Conservation (phyloP, 2,329 filamentous ascomycete genomes). For the Parastagonospora avenae region DNA sequence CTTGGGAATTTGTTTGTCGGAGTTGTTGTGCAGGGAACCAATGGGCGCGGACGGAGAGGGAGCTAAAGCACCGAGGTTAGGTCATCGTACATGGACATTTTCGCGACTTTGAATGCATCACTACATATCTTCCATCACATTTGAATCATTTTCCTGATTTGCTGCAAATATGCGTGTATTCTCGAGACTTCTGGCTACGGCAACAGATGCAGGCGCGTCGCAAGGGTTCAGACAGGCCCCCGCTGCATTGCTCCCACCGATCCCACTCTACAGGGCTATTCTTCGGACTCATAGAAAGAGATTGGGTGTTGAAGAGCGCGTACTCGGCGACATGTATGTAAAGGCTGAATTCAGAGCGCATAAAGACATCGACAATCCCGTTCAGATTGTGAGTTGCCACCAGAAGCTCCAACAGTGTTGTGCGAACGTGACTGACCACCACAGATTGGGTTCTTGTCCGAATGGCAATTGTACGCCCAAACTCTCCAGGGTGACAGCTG, state of each 20-base stretch:
- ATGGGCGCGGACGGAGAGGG: conserved; percentile 24
- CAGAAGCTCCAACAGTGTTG: not conserved
- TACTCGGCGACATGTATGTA: conserved; percentile 90
- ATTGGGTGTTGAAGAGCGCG: conserved; percentile 72
- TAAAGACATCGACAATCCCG: conserved; percentile 81
- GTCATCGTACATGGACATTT: conserved; percentile 21
- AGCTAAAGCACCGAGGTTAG: conserved; percentile 26
- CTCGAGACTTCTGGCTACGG: conserved; percentile 38
- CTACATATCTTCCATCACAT: conserved; percentile 5
- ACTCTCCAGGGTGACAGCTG: conserved; percentile 86
- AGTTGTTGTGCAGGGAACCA: conserved; percentile 21
- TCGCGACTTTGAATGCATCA: conserved; percentile 14
- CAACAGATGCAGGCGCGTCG: conserved; percentile 42
- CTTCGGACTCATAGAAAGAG: conserved; percentile 84
- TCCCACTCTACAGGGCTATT: conserved; percentile 86
- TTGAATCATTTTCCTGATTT: not conserved
- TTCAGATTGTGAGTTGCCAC: conserved; percentile 77
- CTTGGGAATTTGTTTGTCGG: conserved; percentile 16
- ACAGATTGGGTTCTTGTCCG: conserved; percentile 93
- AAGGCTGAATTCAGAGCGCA: conserved; percentile 92
- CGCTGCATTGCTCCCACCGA: conserved; percentile 79
- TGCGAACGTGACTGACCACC: conserved; percentile 8
- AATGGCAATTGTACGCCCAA: conserved; percentile 96
- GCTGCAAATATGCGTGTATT: conserved; percentile 36
- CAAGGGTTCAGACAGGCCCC: conserved; percentile 49